Evolutionary conservation across 805 yeast species (phyloP).

Genomic region (Schizosaccharomyces cryophilus): DNA sequence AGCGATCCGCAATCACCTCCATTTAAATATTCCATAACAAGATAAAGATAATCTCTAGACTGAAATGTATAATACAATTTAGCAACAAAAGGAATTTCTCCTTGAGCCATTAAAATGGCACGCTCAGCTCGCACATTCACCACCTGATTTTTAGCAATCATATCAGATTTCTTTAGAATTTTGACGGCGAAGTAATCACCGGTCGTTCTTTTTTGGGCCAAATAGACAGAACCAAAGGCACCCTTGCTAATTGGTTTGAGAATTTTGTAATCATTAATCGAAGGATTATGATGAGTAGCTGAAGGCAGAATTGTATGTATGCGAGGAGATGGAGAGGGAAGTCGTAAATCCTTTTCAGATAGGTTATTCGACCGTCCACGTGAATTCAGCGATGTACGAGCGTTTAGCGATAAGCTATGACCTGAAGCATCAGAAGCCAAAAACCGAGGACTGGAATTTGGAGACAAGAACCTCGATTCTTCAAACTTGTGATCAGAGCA

Average conservation of each 20-base stretch:
- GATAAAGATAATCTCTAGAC: constrained; percentile 56
- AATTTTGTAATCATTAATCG: constrained; percentile 70
- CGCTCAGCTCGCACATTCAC: constrained; percentile 83
- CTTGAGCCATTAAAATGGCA: constrained; percentile 78
- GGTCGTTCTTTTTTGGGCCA: constrained; percentile 59
- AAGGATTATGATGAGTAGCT: constrained; percentile 37
- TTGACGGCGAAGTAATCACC: constrained; percentile 93
- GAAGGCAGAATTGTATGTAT: constrained; percentile 13
- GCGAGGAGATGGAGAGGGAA: constrained; percentile 18
- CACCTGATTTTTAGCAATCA: constrained; percentile 92
- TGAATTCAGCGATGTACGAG: not conserved
- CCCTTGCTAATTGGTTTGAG: constrained; percentile 88
- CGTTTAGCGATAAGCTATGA: not conserved
- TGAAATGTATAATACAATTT: constrained; percentile 73
- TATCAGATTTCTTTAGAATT: constrained; percentile 72
- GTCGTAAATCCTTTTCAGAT: not conserved
- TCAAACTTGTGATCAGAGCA: not conserved
- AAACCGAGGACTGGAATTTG: not conserved
- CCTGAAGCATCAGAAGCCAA: not conserved
- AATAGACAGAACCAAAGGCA: constrained; percentile 86
- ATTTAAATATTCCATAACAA: constrained; percentile 87
- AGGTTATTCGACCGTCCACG: not conserved
- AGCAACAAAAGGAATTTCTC: constrained; percentile 82
- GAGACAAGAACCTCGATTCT: not conserved
- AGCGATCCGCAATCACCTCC: constrained; percentile 92